phyloP scores from a whole-genome alignment of 75 land plant species.

The Azolla pinnata region DNA sequence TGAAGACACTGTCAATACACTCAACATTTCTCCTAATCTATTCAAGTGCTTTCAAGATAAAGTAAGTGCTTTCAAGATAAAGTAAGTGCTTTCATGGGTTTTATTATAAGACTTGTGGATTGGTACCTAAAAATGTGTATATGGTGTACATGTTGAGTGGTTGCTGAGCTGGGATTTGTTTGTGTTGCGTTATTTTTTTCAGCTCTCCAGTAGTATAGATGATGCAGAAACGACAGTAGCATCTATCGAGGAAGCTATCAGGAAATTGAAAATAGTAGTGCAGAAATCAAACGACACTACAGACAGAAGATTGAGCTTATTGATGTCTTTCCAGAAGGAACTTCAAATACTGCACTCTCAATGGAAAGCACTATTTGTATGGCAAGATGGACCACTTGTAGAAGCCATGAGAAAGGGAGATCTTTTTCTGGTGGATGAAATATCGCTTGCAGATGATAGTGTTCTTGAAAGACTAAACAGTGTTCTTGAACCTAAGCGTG shows the following conservation, averaged over 20 bases:
- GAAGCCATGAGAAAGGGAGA: slow-evolving; percentile 88
- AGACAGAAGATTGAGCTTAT: too few species aligned
- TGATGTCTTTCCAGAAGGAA: too few species aligned
- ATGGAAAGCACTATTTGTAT: slow-evolving; percentile 78
- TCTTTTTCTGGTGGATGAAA: slow-evolving; percentile 86
- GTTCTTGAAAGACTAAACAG: slow-evolving; percentile 95
- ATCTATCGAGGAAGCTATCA: slow-evolving; percentile 10
- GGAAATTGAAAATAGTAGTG: slow-evolving; percentile 9
- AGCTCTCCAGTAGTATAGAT: not conserved
- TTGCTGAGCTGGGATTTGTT: too few species aligned
- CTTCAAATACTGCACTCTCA: slow-evolving; percentile 37
- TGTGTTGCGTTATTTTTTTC: too few species aligned
- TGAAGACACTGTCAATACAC: slow-evolving; percentile 19
- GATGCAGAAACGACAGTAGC: not conserved
- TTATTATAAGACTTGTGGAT: too few species aligned
- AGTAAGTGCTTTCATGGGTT: not conserved
- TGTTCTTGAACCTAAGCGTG: slow-evolving; percentile 84
- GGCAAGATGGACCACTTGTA: slow-evolving; percentile 99
- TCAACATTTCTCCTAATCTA: slow-evolving; percentile 22
- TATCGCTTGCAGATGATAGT: slow-evolving; percentile 97
- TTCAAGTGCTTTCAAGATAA: slow-evolving; percentile 7
- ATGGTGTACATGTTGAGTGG: too few species aligned
- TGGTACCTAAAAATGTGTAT: too few species aligned
- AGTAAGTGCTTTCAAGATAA: slow-evolving; percentile 22
- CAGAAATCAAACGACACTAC: too few species aligned